Evolutionary conservation across 2,329 filamentous ascomycete genomes (phyloP).

Genomic region (Aspergillus fumigatus): DNA sequence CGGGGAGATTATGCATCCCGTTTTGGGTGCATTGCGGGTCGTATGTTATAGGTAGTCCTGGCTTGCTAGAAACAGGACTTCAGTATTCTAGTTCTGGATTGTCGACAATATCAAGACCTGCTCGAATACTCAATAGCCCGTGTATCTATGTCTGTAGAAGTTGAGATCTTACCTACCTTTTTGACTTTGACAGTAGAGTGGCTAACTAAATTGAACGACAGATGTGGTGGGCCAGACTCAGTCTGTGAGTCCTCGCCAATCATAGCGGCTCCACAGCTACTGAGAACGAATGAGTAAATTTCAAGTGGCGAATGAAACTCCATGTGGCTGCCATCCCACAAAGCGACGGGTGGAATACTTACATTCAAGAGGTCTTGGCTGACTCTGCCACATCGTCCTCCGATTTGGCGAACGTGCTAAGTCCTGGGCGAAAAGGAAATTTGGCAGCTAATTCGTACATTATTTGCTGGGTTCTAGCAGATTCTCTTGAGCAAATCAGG

Average conservation of each 20-base stretch:
- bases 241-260: neutral
- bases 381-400: neutral
- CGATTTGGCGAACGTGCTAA: neutral
- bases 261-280: neutral
- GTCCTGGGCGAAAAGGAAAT: neutral
- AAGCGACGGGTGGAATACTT: neutral
- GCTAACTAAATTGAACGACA: neutral
- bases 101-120: too few species aligned
- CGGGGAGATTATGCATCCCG: neutral
- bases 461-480: neutral
- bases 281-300: neutral
- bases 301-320: neutral
- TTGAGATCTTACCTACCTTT: too few species aligned
- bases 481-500: neutral
- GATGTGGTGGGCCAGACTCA: too few species aligned
- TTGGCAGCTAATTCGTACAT: neutral
- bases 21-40: too few species aligned
- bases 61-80: too few species aligned
- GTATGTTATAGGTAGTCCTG: too few species aligned
- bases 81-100: too few species aligned
- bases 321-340: neutral
- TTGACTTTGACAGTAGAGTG: neutral
- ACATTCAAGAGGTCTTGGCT: neutral
- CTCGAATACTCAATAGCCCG: too few species aligned
- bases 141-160: too few species aligned